A percentile compares a stretch with the other conserved stretches of the same genome.
phyloP scores from a whole-genome alignment of 306 rosid genomes.

The Vicia faba region DNA sequence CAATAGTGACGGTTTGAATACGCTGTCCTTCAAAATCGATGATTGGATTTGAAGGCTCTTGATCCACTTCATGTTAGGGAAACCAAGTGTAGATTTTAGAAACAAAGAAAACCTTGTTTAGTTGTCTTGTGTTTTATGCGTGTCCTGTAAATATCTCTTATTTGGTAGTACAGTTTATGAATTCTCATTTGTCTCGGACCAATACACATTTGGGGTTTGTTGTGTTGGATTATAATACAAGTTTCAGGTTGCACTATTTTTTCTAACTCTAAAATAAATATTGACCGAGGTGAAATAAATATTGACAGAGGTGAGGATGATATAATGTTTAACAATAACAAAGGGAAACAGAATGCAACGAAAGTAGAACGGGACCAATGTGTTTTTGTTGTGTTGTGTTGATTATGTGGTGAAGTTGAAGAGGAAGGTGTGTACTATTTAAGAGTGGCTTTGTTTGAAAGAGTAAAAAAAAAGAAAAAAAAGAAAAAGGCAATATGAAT shows the following conservation, averaged over 20 bases:
- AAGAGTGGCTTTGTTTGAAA: too few species aligned
- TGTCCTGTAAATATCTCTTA: constrained; percentile 10
- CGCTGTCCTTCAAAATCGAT: not conserved
- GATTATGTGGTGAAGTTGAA: too few species aligned
- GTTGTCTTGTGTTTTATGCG: not conserved
- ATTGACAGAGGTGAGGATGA: not conserved
- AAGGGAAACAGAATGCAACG: too few species aligned
- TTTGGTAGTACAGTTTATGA: constrained; percentile 8
- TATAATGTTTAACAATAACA: too few species aligned
- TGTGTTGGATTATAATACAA: not conserved
- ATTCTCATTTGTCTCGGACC: not conserved
- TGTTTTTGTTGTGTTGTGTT: too few species aligned
- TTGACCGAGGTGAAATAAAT: not conserved
- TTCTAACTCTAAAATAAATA: not conserved
- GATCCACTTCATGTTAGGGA: constrained; percentile 23
- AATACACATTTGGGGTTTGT: constrained; percentile 11
- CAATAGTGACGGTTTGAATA: constrained; percentile 34
- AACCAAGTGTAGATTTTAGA: constrained; percentile 19
- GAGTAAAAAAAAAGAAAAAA: too few species aligned
- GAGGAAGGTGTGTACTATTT: too few species aligned
- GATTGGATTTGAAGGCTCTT: constrained; percentile 30
- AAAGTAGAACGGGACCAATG: too few species aligned
- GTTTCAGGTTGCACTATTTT: not conserved
- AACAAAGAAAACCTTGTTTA: constrained; percentile 8
- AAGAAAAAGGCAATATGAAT: too few species aligned